Percentiles rank a stretch among this genome's conserved stretches.
Evolutionary conservation across 164 flowering plant species (phyloP).

Genomic region (Chloranthus sessilifolius): DNA sequence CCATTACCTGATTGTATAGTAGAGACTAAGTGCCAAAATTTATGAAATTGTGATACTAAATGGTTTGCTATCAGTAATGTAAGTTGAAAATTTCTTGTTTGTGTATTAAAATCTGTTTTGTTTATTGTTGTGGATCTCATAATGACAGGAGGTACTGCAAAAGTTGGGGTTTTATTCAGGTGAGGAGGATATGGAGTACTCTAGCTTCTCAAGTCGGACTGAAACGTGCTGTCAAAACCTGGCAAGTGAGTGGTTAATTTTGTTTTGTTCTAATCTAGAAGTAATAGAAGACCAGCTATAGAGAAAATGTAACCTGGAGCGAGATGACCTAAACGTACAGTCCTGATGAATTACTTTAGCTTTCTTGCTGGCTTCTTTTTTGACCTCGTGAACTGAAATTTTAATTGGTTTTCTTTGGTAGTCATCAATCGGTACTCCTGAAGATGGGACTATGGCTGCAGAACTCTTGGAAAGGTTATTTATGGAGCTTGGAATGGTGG

Average conservation of each 20-base stretch:
- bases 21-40: too few relatives aligned
- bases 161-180: constrained; percentile 88
- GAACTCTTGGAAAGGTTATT: constrained; percentile 57
- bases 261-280: background rate
- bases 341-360: too few relatives aligned
- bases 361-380: too few relatives aligned
- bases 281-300: too few relatives aligned
- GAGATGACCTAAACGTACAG: too few relatives aligned
- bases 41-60: too few relatives aligned
- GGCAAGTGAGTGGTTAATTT: constrained; percentile 64
- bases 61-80: too few relatives aligned
- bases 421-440: constrained; percentile 50
- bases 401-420: constrained; percentile 19
- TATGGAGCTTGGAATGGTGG: constrained; percentile 11
- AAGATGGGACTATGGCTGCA: constrained; percentile 78
- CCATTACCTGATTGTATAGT: too few relatives aligned
- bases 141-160: constrained; percentile 69
- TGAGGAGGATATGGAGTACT: constrained; percentile 84
- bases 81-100: too few relatives aligned
- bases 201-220: constrained; percentile 80
- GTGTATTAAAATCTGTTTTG: too few relatives aligned
- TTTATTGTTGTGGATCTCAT: constrained; percentile 9
- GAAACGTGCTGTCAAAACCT: constrained; percentile 89
- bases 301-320: too few relatives aligned
- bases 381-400: too few relatives aligned